Evolutionary conservation across 2,329 filamentous ascomycete genomes (phyloP).

Genomic region (Colletotrichum magnum): DNA sequence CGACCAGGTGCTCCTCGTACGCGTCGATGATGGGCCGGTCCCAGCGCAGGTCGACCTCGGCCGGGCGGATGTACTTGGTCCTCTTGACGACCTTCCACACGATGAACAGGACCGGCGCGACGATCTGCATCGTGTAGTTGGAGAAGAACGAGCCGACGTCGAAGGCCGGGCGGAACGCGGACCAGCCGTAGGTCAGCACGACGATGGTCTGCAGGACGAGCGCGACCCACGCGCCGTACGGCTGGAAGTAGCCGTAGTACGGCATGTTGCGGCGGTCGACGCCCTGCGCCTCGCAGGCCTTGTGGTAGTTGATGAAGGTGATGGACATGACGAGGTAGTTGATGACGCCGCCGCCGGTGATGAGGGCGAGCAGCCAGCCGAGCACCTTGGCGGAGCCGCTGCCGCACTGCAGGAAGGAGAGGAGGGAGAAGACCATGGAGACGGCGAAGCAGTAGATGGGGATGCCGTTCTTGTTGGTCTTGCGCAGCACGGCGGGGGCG

Average conservation of each 20-base stretch:
- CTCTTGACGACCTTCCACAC: constrained; percentile 74
- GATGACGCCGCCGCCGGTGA: constrained; percentile 61
- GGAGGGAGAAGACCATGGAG: constrained; percentile 27
- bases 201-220: constrained; percentile 71
- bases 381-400: constrained; percentile 74
- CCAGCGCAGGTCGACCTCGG: constrained; percentile 72
- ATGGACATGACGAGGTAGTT: constrained; percentile 50
- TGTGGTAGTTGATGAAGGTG: constrained; percentile 75
- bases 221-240: constrained; percentile 70
- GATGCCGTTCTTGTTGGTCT: constrained; percentile 54
- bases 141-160: constrained; percentile 73
- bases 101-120: constrained; percentile 70
- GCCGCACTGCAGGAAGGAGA: constrained; percentile 39
- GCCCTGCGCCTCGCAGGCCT: constrained; percentile 69
- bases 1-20: constrained; percentile 59
- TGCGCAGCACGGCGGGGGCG: constrained; percentile 55
- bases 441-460: constrained; percentile 41
- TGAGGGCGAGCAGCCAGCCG: constrained; percentile 76
- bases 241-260: constrained; percentile 78
- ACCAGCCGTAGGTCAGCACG: constrained; percentile 75
- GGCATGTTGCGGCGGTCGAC: constrained; percentile 70
- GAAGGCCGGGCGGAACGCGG: constrained; percentile 72
- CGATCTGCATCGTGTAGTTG: constrained; percentile 73
- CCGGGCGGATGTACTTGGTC: constrained; percentile 67
- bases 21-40: constrained; percentile 70